Evolutionary conservation across 805 yeast species (phyloP).

Genomic region (Hanseniaspora pseudoguilliermondii): DNA sequence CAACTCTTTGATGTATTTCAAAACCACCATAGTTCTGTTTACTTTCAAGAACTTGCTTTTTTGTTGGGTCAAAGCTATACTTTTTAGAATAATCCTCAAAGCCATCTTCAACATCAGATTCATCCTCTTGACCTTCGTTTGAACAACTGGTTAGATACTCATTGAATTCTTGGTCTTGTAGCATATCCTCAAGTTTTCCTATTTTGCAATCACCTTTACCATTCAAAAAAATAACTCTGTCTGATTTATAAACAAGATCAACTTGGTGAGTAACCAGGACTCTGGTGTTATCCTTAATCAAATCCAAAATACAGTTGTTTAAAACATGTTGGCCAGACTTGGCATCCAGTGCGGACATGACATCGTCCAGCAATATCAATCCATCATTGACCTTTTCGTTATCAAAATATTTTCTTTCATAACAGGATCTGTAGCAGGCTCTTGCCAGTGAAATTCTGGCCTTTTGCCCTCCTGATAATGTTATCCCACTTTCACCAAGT

Average conservation of each 20-base stretch:
- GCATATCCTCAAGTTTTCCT: conserved; percentile 49
- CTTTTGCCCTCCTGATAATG: conserved; percentile 82
- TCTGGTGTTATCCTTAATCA: conserved; percentile 48
- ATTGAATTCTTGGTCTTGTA: conserved; percentile 33
- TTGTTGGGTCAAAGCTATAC: conserved; percentile 3
- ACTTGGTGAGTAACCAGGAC: conserved; percentile 77
- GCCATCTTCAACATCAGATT: conserved; percentile 16
- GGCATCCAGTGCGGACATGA: conserved; percentile 75
- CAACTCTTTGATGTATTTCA: conserved; percentile 14
- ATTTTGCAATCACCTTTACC: conserved; percentile 48
- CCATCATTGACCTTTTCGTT: not conserved
- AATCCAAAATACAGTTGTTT: conserved; percentile 51
- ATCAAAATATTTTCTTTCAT: conserved; percentile 30
- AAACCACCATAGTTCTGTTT: not conserved
- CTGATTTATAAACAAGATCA: conserved; percentile 56
- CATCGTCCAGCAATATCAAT: conserved; percentile 50
- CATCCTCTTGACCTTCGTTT: conserved; percentile 20
- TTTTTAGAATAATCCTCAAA: conserved; percentile 19
- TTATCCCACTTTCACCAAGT: conserved; percentile 77
- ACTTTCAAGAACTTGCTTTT: conserved; percentile 13
- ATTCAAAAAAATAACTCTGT: conserved; percentile 53
- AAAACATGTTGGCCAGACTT: conserved; percentile 73
- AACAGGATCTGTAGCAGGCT: conserved; percentile 56
- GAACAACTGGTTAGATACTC: conserved; percentile 35
- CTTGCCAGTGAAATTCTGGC: conserved; percentile 71